Evolutionary conservation across 192 early-diverging fungal genomes (phyloP).

Genomic region (Podila minutissima): DNA sequence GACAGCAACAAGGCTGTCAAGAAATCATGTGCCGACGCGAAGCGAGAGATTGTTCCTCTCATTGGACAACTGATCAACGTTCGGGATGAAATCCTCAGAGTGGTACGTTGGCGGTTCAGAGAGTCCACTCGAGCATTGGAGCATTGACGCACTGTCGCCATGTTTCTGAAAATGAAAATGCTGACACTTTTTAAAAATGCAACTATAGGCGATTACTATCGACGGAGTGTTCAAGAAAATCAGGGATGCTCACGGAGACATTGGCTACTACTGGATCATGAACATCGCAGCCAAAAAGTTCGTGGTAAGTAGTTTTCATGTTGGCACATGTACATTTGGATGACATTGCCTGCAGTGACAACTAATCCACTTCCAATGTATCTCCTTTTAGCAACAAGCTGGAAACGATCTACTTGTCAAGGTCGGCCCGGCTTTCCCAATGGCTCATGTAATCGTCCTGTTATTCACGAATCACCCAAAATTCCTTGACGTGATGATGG

Average conservation of each 20-base stretch:
- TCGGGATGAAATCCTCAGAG: conserved; percentile 44
- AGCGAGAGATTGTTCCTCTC: conserved; percentile 49
- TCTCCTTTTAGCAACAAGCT: conserved; percentile 65
- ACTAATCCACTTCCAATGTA: background rate
- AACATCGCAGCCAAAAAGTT: conserved; percentile 66
- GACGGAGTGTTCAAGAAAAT: conserved; percentile 24
- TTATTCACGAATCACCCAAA: conserved; percentile 64
- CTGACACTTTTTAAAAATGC: background rate
- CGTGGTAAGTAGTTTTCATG: conserved; percentile 54
- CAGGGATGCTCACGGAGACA: conserved; percentile 19
- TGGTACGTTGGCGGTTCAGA: conserved; percentile 40
- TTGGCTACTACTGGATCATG: conserved; percentile 59
- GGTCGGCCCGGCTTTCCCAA: conserved; percentile 65
- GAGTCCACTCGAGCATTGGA: too few species aligned
- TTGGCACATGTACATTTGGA: background rate
- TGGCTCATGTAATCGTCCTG: conserved; percentile 71
- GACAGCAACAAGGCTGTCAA: conserved; percentile 35
- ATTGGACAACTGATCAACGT: conserved; percentile 59
- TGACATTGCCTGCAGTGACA: background rate
- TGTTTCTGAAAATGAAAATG: background rate
- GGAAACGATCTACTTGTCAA: conserved; percentile 74
- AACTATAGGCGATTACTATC: conserved; percentile 27
- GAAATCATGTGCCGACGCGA: conserved; percentile 16
- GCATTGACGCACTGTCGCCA: too few species aligned
- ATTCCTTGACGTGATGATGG: conserved; percentile 67